Evolutionary conservation across 148 eudicot species (phyloP), one percentile per base, ranked within the genome.

Genomic region (Rhododendron williamsianum): DNA sequence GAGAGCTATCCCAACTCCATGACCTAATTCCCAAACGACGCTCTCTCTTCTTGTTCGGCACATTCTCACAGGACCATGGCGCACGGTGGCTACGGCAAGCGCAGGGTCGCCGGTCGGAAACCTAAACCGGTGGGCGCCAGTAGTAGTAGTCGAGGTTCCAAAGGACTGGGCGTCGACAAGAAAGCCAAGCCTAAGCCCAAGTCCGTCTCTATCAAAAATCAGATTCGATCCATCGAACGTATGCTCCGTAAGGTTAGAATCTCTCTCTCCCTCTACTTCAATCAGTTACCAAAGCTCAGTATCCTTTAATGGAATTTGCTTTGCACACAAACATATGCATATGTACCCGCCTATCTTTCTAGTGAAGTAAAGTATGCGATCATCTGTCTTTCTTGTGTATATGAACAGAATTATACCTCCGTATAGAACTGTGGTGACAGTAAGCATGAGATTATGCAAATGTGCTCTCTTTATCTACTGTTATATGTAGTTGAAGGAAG

Each of bases 181-280:
- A 96, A 93, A 87, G 82, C 92, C 36, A 90, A 84, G 73, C 82
- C 81, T 51, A 89, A 91, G 38, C 82, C 92, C 30, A 91, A 96
- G 80, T 79, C 89, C 54, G 91, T 92, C 82, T 93, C 99, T 83
- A 89, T 96, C 83, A 96, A 93, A 81, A 93, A 94, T 76, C 98
- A 96, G 91, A 93, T 96, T 84, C 96, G 98, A 46, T 96, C 98
- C 72, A 86, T 88, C 72, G 92, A 94, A 77, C 99, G 99, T 84
- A 86, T 92, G 85, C 96, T 94, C 79, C 94, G 98, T 67, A 94
- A 93, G 94, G 98, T 95, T 83, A 45, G 56, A 18, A 7, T 35
- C 0, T 58, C 46, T 16, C 25, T 51, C 0, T 58, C 46, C 7
- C 25, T 81, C 10, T 0, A 0, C 16, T 7, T 30, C 15, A 30